Evolutionary conservation across 2,329 filamentous ascomycete genomes (phyloP), one percentile per base, ranked within the genome.

Genomic region (Paecilomyces variotii): DNA sequence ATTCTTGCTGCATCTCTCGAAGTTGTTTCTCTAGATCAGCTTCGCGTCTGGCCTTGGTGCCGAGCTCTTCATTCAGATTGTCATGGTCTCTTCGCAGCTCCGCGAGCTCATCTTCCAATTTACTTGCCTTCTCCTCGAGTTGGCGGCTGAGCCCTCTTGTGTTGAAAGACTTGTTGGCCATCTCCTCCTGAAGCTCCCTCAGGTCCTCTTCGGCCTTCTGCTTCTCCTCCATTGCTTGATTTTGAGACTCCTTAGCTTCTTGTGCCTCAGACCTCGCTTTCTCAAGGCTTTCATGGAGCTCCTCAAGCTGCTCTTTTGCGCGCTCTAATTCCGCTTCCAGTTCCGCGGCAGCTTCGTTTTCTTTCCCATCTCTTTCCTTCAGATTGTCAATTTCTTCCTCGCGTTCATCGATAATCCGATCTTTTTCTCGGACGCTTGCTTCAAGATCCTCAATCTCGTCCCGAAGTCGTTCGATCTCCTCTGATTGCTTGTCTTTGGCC

Each of bases 391-490:
- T 77, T 64, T 90, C 86, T 61, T 92, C 88, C 55, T 94, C 88
- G 24, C 85, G 85, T 62, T 91, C 84, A 54, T 88, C 86, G 39
- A 95, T 82, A 1, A 84, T 70, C 2, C 86, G 84, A 59, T 93
- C 87, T 69, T 91, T 93, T 62, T 90, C 87, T 50, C 89, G 84
- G 11, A 93, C 71, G 7, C 90, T 86, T 3, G 85, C 84, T 72
- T 95, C 88, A 4, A 93, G 78, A 65, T 95, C 89, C 35, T 84
- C 84, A 11, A 96, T 82, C 26, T 89, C 86, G 64, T 91, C 88
- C 55, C 85, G 85, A 2, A 94, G 74, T 62, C 87, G 86, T 52
- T 87, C 84, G 14, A 87, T 68, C 63, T 86, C 81, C 35, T 84
- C 83, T 4, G 74, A 71, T 50, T 81, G 79, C 59, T 81, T 81